Evolutionary conservation across 2,329 filamentous ascomycete genomes (phyloP).

Genomic region (Incumbomyces delicatus): DNA sequence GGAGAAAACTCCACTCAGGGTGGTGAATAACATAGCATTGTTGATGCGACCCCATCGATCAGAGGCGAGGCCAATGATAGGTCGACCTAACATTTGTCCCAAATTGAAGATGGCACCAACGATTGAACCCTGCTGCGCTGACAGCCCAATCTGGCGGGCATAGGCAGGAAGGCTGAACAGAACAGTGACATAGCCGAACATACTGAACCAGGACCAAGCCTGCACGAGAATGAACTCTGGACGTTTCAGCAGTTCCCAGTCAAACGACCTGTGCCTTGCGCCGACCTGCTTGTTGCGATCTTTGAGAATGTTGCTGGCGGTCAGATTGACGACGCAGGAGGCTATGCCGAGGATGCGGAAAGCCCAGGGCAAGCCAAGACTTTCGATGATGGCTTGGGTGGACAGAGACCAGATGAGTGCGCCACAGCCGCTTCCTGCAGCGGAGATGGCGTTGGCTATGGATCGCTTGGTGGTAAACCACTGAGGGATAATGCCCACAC

Average conservation of each 20-base stretch:
- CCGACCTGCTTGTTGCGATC: constrained; percentile 51
- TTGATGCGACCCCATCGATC: constrained; percentile 54
- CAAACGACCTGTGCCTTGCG: constrained; percentile 43
- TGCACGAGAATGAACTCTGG: constrained; percentile 50
- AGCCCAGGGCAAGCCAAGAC: constrained; percentile 48
- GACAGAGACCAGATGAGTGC: constrained; percentile 51
- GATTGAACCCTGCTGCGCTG: constrained; percentile 49
- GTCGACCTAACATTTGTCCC: constrained; percentile 48
- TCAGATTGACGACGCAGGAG: constrained; percentile 39
- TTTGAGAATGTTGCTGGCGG: constrained; percentile 44
- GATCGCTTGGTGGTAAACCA: constrained; percentile 52
- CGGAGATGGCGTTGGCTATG: constrained; percentile 51
- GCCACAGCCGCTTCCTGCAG: constrained; percentile 50
- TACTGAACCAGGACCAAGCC: constrained; percentile 49
- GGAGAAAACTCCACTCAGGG: constrained; percentile 47
- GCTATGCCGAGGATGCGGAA: constrained; percentile 51
- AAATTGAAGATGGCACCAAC: constrained; percentile 55
- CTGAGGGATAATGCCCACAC: constrained; percentile 47
- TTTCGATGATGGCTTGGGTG: constrained; percentile 48
- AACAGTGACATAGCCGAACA: constrained; percentile 56
- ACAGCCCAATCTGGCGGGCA: constrained; percentile 49
- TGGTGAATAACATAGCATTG: constrained; percentile 47
- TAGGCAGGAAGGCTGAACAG: constrained; percentile 57
- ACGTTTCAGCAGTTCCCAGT: constrained; percentile 42
- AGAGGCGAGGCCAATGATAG: constrained; percentile 53